Percentiles rank a stretch among this genome's conserved stretches.
phyloP scores from a whole-genome alignment of 1,139 yeast species.

The Saccharomyces pastorianus region DNA sequence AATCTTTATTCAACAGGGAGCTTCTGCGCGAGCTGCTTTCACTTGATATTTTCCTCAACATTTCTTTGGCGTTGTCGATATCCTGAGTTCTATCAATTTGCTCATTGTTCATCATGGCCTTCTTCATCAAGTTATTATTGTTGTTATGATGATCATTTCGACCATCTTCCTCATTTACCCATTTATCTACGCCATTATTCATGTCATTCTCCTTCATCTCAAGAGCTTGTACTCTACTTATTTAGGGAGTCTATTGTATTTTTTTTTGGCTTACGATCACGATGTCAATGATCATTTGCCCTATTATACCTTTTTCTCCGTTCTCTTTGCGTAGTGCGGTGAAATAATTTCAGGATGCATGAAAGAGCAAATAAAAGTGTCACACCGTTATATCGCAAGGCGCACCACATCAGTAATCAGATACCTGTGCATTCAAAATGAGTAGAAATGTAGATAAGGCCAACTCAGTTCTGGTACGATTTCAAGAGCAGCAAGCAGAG shows the following conservation, averaged over 20 bases:
- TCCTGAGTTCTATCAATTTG: constrained; percentile 1
- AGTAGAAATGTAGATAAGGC: constrained; percentile 73
- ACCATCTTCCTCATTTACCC: background rate
- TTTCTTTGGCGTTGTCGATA: constrained; percentile 5
- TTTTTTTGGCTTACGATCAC: background rate
- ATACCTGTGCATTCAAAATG: constrained; percentile 36
- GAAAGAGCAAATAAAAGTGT: background rate
- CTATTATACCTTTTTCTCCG: background rate
- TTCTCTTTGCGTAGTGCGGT: background rate
- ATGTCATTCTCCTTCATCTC: background rate
- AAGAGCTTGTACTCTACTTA: background rate
- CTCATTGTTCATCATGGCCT: background rate
- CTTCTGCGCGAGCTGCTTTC: constrained; percentile 3
- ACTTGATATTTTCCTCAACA: constrained; percentile 5
- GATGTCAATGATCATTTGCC: background rate
- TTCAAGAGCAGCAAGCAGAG: constrained; percentile 52
- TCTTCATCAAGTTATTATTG: background rate
- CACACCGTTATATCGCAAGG: background rate
- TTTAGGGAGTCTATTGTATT: background rate
- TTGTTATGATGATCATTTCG: background rate
- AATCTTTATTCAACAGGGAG: background rate
- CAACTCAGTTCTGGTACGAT: constrained; percentile 59
- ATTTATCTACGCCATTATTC: background rate
- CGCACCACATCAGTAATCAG: background rate
- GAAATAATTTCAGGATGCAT: background rate